Conservation (phyloP, 257 asterid species). For the Voacanga thouarsii region DNA sequence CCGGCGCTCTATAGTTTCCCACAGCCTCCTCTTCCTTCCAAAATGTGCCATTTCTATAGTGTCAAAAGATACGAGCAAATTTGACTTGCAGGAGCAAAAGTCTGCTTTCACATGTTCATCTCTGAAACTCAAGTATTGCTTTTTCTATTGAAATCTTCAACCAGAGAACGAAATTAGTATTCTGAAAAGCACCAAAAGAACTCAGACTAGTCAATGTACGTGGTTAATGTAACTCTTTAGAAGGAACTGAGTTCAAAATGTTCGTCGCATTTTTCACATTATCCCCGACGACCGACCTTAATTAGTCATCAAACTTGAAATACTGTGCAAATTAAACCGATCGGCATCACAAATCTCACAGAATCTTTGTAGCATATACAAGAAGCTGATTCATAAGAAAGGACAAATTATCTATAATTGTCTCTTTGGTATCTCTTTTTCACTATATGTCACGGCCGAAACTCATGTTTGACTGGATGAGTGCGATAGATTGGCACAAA, state of each 20-base stretch:
- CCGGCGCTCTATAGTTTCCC: too few species aligned
- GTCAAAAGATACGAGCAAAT: not conserved
- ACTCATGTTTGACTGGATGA: constrained; percentile 19
- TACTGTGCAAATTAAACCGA: too few species aligned
- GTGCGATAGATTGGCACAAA: constrained; percentile 10
- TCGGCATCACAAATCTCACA: not conserved
- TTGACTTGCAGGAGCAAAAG: not conserved
- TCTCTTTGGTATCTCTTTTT: too few species aligned
- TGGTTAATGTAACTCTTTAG: too few species aligned
- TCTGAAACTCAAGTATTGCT: not conserved
- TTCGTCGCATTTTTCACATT: too few species aligned
- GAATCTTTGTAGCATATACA: not conserved
- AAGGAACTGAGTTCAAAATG: too few species aligned
- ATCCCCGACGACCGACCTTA: too few species aligned
- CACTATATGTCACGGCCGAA: constrained; percentile 27
- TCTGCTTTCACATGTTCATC: not conserved
- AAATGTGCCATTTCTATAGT: too few species aligned
- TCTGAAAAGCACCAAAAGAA: not conserved
- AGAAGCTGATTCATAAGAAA: too few species aligned
- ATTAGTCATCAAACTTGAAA: too few species aligned
- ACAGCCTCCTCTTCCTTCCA: too few species aligned
- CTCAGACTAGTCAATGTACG: not conserved
- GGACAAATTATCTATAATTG: too few species aligned
- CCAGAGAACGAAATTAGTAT: not conserved
- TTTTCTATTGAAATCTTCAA: not conserved